Percentiles rank a stretch among this genome's conserved stretches.
Evolutionary conservation across 352 stramenopile genomes (phyloP).

Genomic region (Pythium folliculosum): DNA sequence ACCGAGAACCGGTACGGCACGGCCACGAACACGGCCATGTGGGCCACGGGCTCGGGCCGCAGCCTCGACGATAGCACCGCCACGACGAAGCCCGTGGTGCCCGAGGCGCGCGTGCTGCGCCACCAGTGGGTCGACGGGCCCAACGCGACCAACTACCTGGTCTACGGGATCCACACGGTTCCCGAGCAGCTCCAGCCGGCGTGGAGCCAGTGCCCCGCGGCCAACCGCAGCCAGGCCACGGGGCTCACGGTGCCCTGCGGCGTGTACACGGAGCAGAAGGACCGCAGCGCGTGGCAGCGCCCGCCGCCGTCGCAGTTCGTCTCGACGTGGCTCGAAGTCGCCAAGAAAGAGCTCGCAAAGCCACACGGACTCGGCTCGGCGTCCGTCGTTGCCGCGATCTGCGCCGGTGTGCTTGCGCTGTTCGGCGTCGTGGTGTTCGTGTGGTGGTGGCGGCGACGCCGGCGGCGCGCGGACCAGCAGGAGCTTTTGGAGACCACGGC

Average conservation of each 20-base stretch:
- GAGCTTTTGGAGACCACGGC: neutral
- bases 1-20: conserved; percentile 14
- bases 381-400: neutral
- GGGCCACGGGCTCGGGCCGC: conserved; percentile 29
- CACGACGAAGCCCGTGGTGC: conserved; percentile 10
- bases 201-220: conserved; percentile 14
- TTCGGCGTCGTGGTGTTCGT: neutral
- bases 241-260: conserved; percentile 31
- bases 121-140: conserved; percentile 28
- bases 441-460: conserved; percentile 7
- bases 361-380: neutral
- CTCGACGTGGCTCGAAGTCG: conserved; percentile 20
- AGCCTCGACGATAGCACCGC: neutral
- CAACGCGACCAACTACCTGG: conserved; percentile 12
- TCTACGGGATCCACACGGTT: conserved; percentile 37
- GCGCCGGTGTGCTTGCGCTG: neutral
- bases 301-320: conserved; percentile 19
- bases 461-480: neutral
- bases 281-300: conserved; percentile 18
- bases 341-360: conserved; percentile 3
- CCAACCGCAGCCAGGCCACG: neutral
- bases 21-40: conserved; percentile 27
- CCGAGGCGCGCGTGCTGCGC: conserved; percentile 21
- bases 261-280: conserved; percentile 11
- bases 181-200: conserved; percentile 9